Base-by-base conservation (phyloP, 495 filamentous ascomycete species). In the Umbilicaria muhlenbergii region DNA sequence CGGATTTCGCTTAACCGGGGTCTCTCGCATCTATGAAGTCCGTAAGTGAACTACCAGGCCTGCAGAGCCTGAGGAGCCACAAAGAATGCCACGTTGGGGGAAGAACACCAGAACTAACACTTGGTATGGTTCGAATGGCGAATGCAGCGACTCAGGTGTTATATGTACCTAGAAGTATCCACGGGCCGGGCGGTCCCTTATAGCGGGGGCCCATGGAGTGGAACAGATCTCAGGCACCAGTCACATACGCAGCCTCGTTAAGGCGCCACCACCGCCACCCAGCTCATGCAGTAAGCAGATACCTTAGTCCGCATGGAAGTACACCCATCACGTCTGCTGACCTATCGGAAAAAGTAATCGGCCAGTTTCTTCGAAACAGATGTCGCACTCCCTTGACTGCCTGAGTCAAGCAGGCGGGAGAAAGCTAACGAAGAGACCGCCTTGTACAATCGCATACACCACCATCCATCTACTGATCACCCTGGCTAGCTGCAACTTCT, bases 401-500 rank as follows among this genome's bases (percentile, higher is more conserved):
- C 31, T 32, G 11, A 32, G 15, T 58, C 45, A 62, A 34, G 89
- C 89, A n/a, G 89, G 89, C 12, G 89, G 89, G 32, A 96, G 71
- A 55, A 96, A 96, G n/a, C 77, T 82, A n/a, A 84, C 75, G 66
- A 83, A 95, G 36, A 96, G 64, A 36, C 70, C 80, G 5, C 71
- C 83, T 54, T 96, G 89, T 34, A 94, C 70, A 34, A 81, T 50
- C 3, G 74, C 84, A 62, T 96, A 94, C 53, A 82, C 68, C 28
- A 87, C 66, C 75, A 91, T 86, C 51, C 71, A 80, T 48, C 68
- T 69, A 18, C 81, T 67, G 28, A 70, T 54, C 34, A 62, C 41
- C 51, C 24, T 36, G 19, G 58, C 52, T 35, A 64, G 54, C 28
- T 59, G 43, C 13, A 53, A 48, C 13, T 52, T 51, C 10, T 49